Percentiles rank a stretch among this genome's conserved stretches.
phyloP scores from a whole-genome alignment of 148 eudicot genomes.

The Fagopyrum tataricum region DNA sequence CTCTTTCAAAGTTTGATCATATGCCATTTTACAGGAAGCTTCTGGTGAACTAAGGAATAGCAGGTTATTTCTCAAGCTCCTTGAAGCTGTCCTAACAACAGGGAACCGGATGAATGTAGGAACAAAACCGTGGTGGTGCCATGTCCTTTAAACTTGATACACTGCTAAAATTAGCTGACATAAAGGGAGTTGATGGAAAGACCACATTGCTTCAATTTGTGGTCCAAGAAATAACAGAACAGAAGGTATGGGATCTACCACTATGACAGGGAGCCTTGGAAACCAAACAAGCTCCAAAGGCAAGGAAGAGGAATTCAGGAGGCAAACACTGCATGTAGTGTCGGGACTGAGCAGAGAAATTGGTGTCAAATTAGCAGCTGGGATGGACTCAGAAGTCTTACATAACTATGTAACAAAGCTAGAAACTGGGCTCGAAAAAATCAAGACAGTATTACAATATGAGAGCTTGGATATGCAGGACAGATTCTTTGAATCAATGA shows the following conservation, averaged over 20 bases:
- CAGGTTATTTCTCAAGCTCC: constrained; percentile 79
- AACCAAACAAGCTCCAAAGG: constrained; percentile 31
- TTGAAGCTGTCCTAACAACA: constrained; percentile 91
- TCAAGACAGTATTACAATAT: constrained; percentile 43
- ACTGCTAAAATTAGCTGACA: constrained; percentile 69
- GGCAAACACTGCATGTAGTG: constrained; percentile 27
- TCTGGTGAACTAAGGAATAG: constrained; percentile 79
- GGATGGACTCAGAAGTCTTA: constrained; percentile 87
- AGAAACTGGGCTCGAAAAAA: constrained; percentile 75
- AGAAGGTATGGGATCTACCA: constrained; percentile 48
- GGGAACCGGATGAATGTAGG: constrained; percentile 99
- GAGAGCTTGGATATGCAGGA: constrained; percentile 36
- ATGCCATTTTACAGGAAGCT: constrained; percentile 49
- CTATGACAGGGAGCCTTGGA: background rate
- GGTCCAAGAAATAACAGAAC: constrained; percentile 89
- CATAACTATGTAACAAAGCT: constrained; percentile 80
- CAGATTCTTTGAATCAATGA: constrained; percentile 30
- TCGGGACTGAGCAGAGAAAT: constrained; percentile 68
- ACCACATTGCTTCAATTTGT: constrained; percentile 97
- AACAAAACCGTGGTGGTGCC: constrained; percentile 89
- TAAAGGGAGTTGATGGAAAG: constrained; percentile 92
- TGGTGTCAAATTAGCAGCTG: constrained; percentile 76
- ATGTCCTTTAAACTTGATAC: constrained; percentile 88
- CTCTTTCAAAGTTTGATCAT: background rate
- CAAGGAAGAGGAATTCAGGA: constrained; percentile 67